Evolutionary conservation across 1,284 basidiomycete species (phyloP).

Genomic region (Apiotrichum gracile): DNA sequence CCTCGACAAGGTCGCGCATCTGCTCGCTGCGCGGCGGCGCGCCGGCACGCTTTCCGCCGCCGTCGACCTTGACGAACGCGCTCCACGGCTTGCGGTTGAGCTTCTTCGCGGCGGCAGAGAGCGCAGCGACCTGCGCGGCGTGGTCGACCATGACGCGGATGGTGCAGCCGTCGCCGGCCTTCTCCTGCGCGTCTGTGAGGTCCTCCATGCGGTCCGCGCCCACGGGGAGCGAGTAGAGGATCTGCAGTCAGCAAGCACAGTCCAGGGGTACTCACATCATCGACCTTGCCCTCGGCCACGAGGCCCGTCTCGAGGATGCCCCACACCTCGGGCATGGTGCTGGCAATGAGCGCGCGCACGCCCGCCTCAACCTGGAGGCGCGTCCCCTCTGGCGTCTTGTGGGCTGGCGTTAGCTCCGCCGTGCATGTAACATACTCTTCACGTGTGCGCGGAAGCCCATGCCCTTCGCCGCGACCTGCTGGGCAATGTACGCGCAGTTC

Average conservation of each 20-base stretch:
- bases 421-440: slow-evolving; percentile 82
- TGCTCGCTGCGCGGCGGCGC: slow-evolving; percentile 54
- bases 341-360: slow-evolving; percentile 34
- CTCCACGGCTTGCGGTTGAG: slow-evolving; percentile 56
- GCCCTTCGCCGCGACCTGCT: slow-evolving; percentile 48
- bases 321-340: slow-evolving; percentile 38
- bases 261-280: slow-evolving; percentile 56
- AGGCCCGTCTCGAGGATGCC: slow-evolving; percentile 46
- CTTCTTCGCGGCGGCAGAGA: slow-evolving; percentile 52
- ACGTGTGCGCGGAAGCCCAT: slow-evolving; percentile 72
- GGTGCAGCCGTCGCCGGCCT: slow-evolving; percentile 54
- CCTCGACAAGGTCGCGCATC: slow-evolving; percentile 57
- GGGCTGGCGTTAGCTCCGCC: slow-evolving; percentile 25
- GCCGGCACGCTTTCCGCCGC: slow-evolving; percentile 79
- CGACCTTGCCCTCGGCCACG: slow-evolving; percentile 61
- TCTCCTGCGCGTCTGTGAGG: slow-evolving; percentile 57
- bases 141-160: slow-evolving; percentile 70
- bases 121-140: slow-evolving; percentile 60
- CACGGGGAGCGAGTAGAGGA: slow-evolving; percentile 72
- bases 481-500: slow-evolving; percentile 69
- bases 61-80: slow-evolving; percentile 74
- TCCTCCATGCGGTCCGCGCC: slow-evolving; percentile 66
- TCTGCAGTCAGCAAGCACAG: slow-evolving; percentile 48
- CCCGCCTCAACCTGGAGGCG: slow-evolving; percentile 60
- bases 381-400: slow-evolving; percentile 67